These are phyloP conservation scores for Fusarium sp. DNA, from an alignment of 2,329 filamentous ascomycete species.

Conservation along the genomic window DNA sequence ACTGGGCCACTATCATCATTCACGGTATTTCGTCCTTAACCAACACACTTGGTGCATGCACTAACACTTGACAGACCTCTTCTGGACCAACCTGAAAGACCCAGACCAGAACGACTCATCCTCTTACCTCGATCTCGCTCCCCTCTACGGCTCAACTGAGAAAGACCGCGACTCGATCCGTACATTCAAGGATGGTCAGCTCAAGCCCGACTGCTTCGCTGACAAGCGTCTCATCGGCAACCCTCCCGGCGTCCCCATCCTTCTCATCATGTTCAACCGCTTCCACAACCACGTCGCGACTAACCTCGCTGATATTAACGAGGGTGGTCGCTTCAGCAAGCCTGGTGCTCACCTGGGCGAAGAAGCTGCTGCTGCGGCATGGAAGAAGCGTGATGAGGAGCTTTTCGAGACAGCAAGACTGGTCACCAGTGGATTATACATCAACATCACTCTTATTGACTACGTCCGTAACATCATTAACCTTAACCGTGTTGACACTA, in stretches of 20 bases:
- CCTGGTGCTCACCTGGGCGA: constrained; percentile 63
- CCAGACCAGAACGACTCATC: constrained; percentile 73
- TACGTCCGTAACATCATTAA: constrained; percentile 84
- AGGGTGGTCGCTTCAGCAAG: constrained; percentile 79
- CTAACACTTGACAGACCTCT: constrained; percentile 63
- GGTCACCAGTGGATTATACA: constrained; percentile 79
- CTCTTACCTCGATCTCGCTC: constrained; percentile 77
- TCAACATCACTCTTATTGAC: constrained; percentile 81
- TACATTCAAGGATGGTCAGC: constrained; percentile 75
- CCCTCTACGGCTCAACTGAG: constrained; percentile 76
- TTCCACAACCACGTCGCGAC: constrained; percentile 90
- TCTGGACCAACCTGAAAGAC: constrained; percentile 74
- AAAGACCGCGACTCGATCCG: constrained; percentile 73
- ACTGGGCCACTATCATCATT: constrained; percentile 79
- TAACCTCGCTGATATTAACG: constrained; percentile 86
- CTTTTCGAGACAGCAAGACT: constrained; percentile 82
- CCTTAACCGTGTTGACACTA: constrained; percentile 67
- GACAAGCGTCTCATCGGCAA: constrained; percentile 77
- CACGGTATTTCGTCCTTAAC: constrained; percentile 60
- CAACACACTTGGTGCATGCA: rapidly evolving
- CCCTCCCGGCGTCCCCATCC: constrained; percentile 76
- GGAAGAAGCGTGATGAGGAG: constrained; percentile 79
- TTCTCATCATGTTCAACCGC: constrained; percentile 81
- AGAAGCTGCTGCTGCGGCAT: constrained; percentile 62
- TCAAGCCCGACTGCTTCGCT: constrained; percentile 79